Evolutionary conservation across 2,329 filamentous ascomycete genomes (phyloP), one percentile per base, ranked within the genome.

Genomic region (Xylariaceae sp.): DNA sequence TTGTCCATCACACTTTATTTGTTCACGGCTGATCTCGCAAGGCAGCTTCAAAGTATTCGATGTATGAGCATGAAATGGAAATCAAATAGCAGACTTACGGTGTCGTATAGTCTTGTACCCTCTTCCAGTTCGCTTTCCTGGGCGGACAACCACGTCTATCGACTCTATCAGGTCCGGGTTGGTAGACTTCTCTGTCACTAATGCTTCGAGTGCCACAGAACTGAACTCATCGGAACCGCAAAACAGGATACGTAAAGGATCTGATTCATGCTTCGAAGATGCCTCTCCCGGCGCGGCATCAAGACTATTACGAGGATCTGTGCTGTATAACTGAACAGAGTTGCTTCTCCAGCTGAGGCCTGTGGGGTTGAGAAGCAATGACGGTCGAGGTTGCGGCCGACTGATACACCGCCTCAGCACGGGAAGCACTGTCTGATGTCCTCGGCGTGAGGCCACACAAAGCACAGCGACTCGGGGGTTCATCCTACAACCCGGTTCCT

Each of bases 201-300:
- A 68, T 4, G 86, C 85, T 44, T 69, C 68, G 37, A 98, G 71
- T 2, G 89, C 88, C 39, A 76, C 77, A 55, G 85, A 85, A 68
- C 91, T 96, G 65, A 97, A 95, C 2, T 82, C 74, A 63, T 98
- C 93, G 3, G 91, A 93, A 48, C 93, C 93, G 66, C 90, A 97
- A 66, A 96, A 98, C 3, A 98, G 76, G 40, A 98, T 89, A 26
- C 83, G 77, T 24, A 98, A 72, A 3, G 88, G 86, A 4, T 80
- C 73, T 0, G 73, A 68, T 19, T 33, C 46, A 30, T 52, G 49
- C 35, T 18, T 30, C n/a, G 22, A 11, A 26, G 11, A 6, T 26
- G 22, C 22, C 22, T 26, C 22, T 6, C 6, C 22, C 22, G 22
- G 22, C 11, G 11, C 22, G 22, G 22, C 22, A 6, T 11, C 11